A percentile compares a stretch with the other conserved stretches of the same genome.
Evolutionary conservation across 176 grass and related monocot genomes (phyloP).

Genomic region (Carex scoparia): DNA sequence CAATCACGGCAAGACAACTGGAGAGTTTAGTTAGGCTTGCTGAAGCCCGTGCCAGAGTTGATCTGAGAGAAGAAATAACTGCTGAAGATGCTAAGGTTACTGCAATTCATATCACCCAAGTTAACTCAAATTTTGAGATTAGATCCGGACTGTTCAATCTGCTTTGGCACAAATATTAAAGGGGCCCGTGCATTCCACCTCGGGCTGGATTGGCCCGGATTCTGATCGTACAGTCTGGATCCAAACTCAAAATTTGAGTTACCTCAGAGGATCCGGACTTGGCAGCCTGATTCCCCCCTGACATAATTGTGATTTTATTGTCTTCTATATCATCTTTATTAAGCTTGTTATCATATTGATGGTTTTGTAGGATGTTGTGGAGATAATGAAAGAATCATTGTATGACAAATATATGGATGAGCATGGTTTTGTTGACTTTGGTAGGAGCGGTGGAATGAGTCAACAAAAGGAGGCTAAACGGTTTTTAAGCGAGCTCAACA

Average conservation of each 20-base stretch:
- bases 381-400: constrained; percentile 69
- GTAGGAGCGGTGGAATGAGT: constrained; percentile 84
- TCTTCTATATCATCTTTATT: constrained; percentile 19
- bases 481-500: constrained; percentile 51
- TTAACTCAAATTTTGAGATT: no score
- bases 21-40: constrained; percentile 94
- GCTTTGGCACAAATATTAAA: no score
- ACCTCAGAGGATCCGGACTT: no score
- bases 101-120: not conserved
- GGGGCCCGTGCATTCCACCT: no score
- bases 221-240: no score
- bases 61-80: constrained; percentile 86
- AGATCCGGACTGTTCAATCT: no score
- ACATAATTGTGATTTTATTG: not conserved
- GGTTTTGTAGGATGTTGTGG: constrained; percentile 61
- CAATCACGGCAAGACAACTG: constrained; percentile 86
- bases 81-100: constrained; percentile 52
- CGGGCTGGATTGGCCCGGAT: no score
- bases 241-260: no score
- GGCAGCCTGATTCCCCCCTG: not conserved
- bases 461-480: constrained; percentile 46
- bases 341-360: constrained; percentile 20
- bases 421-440: constrained; percentile 58
- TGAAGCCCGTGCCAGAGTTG: constrained; percentile 86
- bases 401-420: constrained; percentile 91